These are phyloP conservation scores for Hortaea sp. DNA, from an alignment of 2,329 filamentous ascomycete species.

Conservation along the genomic window DNA sequence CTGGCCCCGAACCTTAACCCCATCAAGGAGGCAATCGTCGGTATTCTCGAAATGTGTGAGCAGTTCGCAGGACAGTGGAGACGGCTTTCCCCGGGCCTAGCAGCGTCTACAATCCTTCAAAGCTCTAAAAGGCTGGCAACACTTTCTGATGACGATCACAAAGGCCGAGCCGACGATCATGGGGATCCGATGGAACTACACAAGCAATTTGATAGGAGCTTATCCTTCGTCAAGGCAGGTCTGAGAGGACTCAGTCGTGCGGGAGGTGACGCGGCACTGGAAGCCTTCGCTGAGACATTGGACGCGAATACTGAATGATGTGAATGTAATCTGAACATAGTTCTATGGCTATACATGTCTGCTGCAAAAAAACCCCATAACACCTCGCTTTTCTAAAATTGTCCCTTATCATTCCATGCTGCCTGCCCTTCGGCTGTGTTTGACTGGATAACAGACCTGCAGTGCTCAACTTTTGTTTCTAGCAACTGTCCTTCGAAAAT, in stretches of 20 bases:
- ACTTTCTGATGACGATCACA: constrained; percentile 5
- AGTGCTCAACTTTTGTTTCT: too few species aligned
- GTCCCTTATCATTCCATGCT: too few species aligned
- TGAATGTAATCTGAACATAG: too few species aligned
- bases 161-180: neutral
- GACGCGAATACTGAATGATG: neutral
- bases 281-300: constrained; percentile 61
- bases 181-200: constrained; percentile 14
- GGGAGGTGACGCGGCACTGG: constrained; percentile 63
- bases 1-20: constrained; percentile 58
- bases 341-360: too few species aligned
- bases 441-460: too few species aligned
- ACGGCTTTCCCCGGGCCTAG: constrained; percentile 1
- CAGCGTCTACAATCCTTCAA: constrained; percentile 15
- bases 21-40: constrained; percentile 63
- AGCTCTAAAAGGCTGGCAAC: constrained; percentile 10
- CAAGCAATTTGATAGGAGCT: constrained; percentile 52
- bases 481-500: too few species aligned
- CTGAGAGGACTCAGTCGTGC: constrained; percentile 66
- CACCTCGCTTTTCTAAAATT: too few species aligned
- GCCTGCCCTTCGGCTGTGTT: too few species aligned
- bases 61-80: constrained; percentile 54
- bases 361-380: too few species aligned
- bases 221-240: constrained; percentile 63
- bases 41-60: constrained; percentile 65